Conservation (phyloP, 1,284 basidiomycete genomes). For the Cutaneotrichosporon cavernicola region DNA sequence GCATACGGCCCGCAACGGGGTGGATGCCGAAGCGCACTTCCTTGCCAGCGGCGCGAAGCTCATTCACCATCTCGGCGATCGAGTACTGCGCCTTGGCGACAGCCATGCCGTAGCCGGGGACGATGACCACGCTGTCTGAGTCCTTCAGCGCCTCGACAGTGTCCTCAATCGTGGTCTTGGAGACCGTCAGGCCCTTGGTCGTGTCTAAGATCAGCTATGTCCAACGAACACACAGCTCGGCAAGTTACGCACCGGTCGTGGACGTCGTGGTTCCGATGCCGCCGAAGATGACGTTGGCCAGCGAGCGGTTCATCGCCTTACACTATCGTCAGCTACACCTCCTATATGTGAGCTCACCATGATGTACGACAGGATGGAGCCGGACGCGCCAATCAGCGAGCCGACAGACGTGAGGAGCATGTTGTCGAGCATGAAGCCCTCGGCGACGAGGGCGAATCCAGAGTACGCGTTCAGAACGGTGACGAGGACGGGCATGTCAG, state of each 20-base stretch:
- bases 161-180: conserved; percentile 71
- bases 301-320: conserved; percentile 70
- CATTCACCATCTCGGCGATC: conserved; percentile 73
- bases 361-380: conserved; percentile 84
- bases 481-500: conserved; percentile 86
- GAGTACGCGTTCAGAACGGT: conserved; percentile 84
- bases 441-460: conserved; percentile 87
- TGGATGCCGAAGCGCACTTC: conserved; percentile 60
- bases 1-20: conserved; percentile 50
- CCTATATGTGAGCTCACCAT: conserved; percentile 61
- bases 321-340: conserved; percentile 58
- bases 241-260: conserved; percentile 37
- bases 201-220: conserved; percentile 55
- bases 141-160: conserved; percentile 71
- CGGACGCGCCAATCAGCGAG: conserved; percentile 77
- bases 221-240: neutral
- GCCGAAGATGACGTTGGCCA: conserved; percentile 54
- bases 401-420: conserved; percentile 75
- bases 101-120: conserved; percentile 83
- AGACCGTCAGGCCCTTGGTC: conserved; percentile 70
- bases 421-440: conserved; percentile 86
- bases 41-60: conserved; percentile 68
- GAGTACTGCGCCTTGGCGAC: conserved; percentile 84
- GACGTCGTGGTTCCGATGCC: conserved; percentile 65
- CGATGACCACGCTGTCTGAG: conserved; percentile 78